Conservation (phyloP, 768 basidiomycete species). For the Boletus barrowsii region DNA sequence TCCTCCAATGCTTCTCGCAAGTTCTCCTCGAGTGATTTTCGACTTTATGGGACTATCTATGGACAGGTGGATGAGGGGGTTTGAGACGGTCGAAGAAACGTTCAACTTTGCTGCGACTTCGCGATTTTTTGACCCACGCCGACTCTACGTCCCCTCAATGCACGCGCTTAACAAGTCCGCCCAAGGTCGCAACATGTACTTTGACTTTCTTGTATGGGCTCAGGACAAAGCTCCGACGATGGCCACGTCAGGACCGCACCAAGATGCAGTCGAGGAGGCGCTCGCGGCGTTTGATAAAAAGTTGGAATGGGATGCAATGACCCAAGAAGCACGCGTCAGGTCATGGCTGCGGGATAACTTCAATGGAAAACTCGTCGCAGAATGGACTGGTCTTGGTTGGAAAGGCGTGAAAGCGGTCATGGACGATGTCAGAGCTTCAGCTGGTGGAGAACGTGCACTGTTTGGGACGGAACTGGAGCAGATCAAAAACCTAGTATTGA, state of each 20-base stretch:
- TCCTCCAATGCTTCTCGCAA: slow-evolving; percentile 46
- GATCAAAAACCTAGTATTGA: slow-evolving; percentile 39
- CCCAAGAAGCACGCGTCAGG: slow-evolving; percentile 25
- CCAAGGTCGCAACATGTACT: slow-evolving; percentile 53
- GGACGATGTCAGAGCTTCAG: slow-evolving; percentile 43
- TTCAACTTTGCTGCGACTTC: slow-evolving; percentile 59
- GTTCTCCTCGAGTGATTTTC: slow-evolving; percentile 48
- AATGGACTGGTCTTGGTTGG: slow-evolving; percentile 53
- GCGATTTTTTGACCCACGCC: slow-evolving; percentile 47
- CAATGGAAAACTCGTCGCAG: slow-evolving; percentile 48
- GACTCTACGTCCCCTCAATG: slow-evolving; percentile 35
- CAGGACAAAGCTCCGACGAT: slow-evolving; percentile 20
- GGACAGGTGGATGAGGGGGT: slow-evolving; percentile 50
- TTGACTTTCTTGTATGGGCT: slow-evolving; percentile 54
- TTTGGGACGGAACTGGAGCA: slow-evolving; percentile 39
- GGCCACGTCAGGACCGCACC: slow-evolving; percentile 10
- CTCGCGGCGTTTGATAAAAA: slow-evolving; percentile 51
- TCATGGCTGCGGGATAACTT: slow-evolving; percentile 43
- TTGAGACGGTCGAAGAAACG: slow-evolving; percentile 47
- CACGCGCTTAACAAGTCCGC: slow-evolving; percentile 41
- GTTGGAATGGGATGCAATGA: slow-evolving; percentile 42
- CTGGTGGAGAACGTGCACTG: slow-evolving; percentile 48
- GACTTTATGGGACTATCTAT: slow-evolving; percentile 57
- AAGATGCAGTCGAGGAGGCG: slow-evolving; percentile 41
- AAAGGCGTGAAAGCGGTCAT: slow-evolving; percentile 48